phyloP scores from a whole-genome alignment of 768 basidiomycete genomes.

The Tephrocybe rancida region DNA sequence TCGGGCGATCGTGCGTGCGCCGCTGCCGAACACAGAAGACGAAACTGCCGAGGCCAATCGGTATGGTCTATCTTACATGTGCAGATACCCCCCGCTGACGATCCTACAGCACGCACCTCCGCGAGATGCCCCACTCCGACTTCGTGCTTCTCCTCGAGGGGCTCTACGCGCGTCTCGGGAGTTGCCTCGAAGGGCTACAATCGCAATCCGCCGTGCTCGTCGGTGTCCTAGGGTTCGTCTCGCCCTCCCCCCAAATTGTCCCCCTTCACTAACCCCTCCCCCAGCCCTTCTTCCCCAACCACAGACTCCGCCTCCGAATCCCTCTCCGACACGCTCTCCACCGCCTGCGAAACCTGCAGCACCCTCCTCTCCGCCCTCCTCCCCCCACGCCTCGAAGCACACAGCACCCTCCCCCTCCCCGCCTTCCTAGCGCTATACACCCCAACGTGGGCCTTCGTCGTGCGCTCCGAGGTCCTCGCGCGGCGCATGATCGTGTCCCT shows the following conservation, averaged over 20 bases:
- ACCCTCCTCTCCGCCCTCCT: slow-evolving; percentile 49
- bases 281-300: slow-evolving; percentile 45
- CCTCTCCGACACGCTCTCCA: slow-evolving; percentile 79
- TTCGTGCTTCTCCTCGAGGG: slow-evolving; percentile 64
- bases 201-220: slow-evolving; percentile 58
- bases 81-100: slow-evolving; percentile 23
- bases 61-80: neutral
- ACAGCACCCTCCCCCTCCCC: slow-evolving; percentile 67
- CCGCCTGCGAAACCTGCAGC: slow-evolving; percentile 34
- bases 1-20: slow-evolving; percentile 51
- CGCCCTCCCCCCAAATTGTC: neutral
- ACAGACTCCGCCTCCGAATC: slow-evolving; percentile 74
- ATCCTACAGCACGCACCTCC: slow-evolving; percentile 56
- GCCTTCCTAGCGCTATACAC: slow-evolving; percentile 85
- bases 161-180: slow-evolving; percentile 65
- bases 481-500: slow-evolving; percentile 92
- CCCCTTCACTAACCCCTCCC: neutral
- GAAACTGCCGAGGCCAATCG: neutral
- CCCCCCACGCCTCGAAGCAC: slow-evolving; percentile 74
- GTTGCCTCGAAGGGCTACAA: slow-evolving; percentile 69
- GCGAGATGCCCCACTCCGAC: slow-evolving; percentile 65
- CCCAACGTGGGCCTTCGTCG: slow-evolving; percentile 87
- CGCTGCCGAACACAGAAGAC: neutral
- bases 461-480: slow-evolving; percentile 84
- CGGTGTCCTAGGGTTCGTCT: slow-evolving; percentile 47